Evolutionary conservation across 2,329 filamentous ascomycete genomes (phyloP).

Genomic region (Nigrospora oryzae): DNA sequence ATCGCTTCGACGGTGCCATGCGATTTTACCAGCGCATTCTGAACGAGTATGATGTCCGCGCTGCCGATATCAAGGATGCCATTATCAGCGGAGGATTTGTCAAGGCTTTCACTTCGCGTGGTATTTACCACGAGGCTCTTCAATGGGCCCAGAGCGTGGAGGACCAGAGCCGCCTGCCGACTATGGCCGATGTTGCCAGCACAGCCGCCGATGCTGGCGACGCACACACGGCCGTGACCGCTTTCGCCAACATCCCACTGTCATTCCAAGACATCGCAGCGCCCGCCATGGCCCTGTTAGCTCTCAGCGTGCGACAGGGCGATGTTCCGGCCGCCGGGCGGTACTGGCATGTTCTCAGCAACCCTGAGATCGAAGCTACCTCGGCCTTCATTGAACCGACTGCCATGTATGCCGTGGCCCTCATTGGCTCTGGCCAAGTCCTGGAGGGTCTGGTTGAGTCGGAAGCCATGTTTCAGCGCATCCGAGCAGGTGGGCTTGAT

Average conservation of each 20-base stretch:
- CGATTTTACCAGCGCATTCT: conserved; percentile 81
- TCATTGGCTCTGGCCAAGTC: conserved; percentile 78
- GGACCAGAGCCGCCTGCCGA: conserved; percentile 46
- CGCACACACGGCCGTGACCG: conserved; percentile 56
- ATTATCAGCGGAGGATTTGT: conserved; percentile 71
- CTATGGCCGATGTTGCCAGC: conserved; percentile 66
- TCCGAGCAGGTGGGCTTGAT: conserved; percentile 53
- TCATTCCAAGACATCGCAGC: conserved; percentile 40
- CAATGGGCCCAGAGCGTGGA: conserved; percentile 61
- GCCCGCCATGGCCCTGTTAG: conserved; percentile 73
- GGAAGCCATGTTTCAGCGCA: conserved; percentile 79
- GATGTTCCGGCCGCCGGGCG: conserved; percentile 69
- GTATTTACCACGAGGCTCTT: conserved; percentile 66
- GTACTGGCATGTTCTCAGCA: conserved; percentile 71
- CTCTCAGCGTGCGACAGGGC: conserved; percentile 75
- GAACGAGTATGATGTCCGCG: conserved; percentile 47
- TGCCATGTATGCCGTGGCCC: conserved; percentile 80
- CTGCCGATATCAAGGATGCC: conserved; percentile 58
- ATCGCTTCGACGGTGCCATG: conserved; percentile 71
- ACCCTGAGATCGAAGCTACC: conserved; percentile 49
- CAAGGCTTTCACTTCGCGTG: conserved; percentile 63
- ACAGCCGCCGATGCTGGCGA: conserved; percentile 74
- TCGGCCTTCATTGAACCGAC: conserved; percentile 74
- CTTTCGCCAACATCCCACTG: conserved; percentile 50
- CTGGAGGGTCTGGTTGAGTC: conserved; percentile 73